Evolutionary conservation across 192 early-diverging fungal genomes (phyloP).

Genomic region (Kappamyces sp.): DNA sequence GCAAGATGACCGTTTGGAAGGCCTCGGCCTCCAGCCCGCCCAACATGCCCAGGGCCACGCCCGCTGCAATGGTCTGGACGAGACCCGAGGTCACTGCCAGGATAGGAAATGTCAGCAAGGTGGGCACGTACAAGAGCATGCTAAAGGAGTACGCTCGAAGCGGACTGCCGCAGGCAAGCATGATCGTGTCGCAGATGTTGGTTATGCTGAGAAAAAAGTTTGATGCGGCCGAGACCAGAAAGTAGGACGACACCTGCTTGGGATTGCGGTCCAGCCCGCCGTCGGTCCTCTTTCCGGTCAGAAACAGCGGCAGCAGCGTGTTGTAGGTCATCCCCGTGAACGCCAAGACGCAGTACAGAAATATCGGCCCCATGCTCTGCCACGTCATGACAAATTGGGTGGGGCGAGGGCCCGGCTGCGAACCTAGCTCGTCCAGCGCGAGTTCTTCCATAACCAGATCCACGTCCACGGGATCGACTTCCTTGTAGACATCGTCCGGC

Average conservation of each 20-base stretch:
- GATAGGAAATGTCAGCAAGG: slow-evolving; percentile 14
- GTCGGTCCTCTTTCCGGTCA: slow-evolving; percentile 13
- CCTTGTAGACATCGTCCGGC: background rate
- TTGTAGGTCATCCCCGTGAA: slow-evolving; percentile 29
- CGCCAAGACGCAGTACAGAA: slow-evolving; percentile 34
- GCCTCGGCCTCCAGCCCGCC: slow-evolving; percentile 29
- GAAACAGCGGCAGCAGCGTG: slow-evolving; percentile 31
- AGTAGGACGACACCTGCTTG: slow-evolving; percentile 13
- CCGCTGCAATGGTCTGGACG: background rate
- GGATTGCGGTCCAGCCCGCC: slow-evolving; percentile 25
- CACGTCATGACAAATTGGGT: slow-evolving; percentile 11
- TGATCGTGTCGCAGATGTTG: background rate
- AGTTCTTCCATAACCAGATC: too few relatives aligned
- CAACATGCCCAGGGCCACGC: slow-evolving; percentile 21
- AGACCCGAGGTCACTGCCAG: background rate
- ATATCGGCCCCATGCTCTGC: slow-evolving; percentile 22
- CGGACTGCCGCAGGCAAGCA: slow-evolving; percentile 16
- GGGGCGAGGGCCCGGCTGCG: background rate
- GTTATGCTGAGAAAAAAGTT: slow-evolving; percentile 28
- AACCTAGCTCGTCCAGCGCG: background rate
- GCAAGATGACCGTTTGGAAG: slow-evolving; percentile 21
- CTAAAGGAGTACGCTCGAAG: slow-evolving; percentile 17
- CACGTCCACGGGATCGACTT: background rate
- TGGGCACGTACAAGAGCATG: slow-evolving; percentile 21
- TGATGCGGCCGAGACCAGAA: slow-evolving; percentile 22